Evolutionary conservation across 108 stramenopile genomes (phyloP), one percentile per base, ranked within the genome.

Genomic region (Conticribra guillardii): DNA sequence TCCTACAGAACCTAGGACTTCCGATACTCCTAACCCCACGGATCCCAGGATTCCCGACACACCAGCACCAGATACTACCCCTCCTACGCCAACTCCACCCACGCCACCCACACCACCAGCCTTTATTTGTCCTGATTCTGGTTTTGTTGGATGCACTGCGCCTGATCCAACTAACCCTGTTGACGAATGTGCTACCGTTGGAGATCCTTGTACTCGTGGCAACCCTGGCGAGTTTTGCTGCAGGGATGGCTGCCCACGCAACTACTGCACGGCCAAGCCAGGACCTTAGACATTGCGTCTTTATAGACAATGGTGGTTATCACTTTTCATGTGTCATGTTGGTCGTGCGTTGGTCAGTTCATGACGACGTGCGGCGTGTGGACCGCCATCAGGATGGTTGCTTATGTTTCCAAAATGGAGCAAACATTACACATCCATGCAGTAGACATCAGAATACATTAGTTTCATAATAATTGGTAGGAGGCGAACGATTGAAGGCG

Each of bases 141-240:
- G n/a, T 7, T 65, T 66, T 30, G 73, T 74, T 9, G 73, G 73
- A 34, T 74, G 73, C 44, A 74, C 73, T 11, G 64, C 56, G 16
- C 73, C 73, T 2, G 54, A 74, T 53, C 73, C 64, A 18, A 33
- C 16, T n/a, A 27, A 65, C 47, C 64, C 73, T 19, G 14, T 17
- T 4, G 54, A 74, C 46, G 73, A 74, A 45, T 74, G 73, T 51
- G 11, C 32, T 9, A 50, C 48, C 1, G 73, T 74, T 34, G 73
- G 73, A n/a, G 56, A 74, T n/a, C 64, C 64, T 2, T 74, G 73
- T 29, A 26, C 0, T 11, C 15, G 3, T 31, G 69, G 69, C 3
- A 59, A 59, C 32, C 45, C 52, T 48, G 73, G 56, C 5, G 56
- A 65, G 46, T 74, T 63, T 29, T 74, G 73, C 46, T 74, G 73